Percentiles rank a stretch among this genome's conserved stretches.
Conservation (phyloP, 495 filamentous ascomycete species). For the Ascobolus immersus region DNA sequence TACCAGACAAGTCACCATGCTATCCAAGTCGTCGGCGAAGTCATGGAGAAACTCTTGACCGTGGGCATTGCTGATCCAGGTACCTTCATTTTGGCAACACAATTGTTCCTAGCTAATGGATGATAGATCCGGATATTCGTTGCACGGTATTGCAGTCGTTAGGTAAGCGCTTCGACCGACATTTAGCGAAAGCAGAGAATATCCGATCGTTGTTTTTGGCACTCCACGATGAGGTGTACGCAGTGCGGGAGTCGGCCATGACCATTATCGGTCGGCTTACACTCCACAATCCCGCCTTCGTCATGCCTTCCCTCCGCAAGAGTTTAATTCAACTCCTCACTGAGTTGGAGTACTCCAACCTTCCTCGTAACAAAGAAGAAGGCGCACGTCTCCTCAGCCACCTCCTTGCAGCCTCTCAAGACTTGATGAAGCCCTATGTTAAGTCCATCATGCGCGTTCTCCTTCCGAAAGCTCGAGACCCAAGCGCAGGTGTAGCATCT, state of each 20-base stretch:
- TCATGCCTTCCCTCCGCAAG: slow-evolving; percentile 83
- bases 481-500: slow-evolving; percentile 62
- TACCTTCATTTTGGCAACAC: slow-evolving; percentile 8
- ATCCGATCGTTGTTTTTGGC: slow-evolving; percentile 85
- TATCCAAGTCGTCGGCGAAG: slow-evolving; percentile 85
- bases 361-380: slow-evolving; percentile 78
- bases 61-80: slow-evolving; percentile 71
- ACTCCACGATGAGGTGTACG: slow-evolving; percentile 82
- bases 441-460: slow-evolving; percentile 80
- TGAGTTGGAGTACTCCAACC: slow-evolving; percentile 86
- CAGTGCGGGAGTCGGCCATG: slow-evolving; percentile 80
- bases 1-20: slow-evolving; percentile 92
- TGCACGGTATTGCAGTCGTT: slow-evolving; percentile 65
- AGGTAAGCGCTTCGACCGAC: slow-evolving; percentile 80
- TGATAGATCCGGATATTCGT: slow-evolving; percentile 51
- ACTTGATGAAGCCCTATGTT: slow-evolving; percentile 79
- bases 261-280: slow-evolving; percentile 87
- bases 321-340: slow-evolving; percentile 86
- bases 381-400: slow-evolving; percentile 79
- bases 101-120: slow-evolving; percentile 3
- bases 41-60: slow-evolving; percentile 84
- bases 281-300: slow-evolving; percentile 78
- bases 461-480: slow-evolving; percentile 62
- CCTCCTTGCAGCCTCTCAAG: slow-evolving; percentile 70
- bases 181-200: slow-evolving; percentile 84